Conservation (phyloP, 306 rosid genomes). For the Lathyrus oleraceus region DNA sequence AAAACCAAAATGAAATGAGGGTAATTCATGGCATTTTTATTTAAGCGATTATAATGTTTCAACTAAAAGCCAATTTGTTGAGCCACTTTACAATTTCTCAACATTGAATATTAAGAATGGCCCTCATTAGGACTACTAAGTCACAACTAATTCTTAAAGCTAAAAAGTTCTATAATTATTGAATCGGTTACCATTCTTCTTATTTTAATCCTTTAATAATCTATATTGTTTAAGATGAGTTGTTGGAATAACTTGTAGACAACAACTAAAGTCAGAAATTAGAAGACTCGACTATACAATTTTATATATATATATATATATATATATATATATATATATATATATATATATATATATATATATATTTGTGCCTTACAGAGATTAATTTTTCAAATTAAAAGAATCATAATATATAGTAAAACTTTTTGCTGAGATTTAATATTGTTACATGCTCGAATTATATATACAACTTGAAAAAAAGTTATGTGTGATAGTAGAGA, state of each 20-base stretch:
- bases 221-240: conserved; percentile 33
- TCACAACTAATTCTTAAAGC: conserved; percentile 34
- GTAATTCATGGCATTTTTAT: conserved; percentile 3
- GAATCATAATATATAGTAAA: too few relatives aligned
- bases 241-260: conserved; percentile 25
- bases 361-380: too few relatives aligned
- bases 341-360: too few relatives aligned
- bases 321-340: too few relatives aligned
- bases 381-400: too few relatives aligned
- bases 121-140: conserved; percentile 26
- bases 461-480: too few relatives aligned
- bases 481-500: too few relatives aligned
- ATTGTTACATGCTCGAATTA: too few relatives aligned
- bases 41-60: conserved; percentile 6
- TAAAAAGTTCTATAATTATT: conserved; percentile 4
- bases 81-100: conserved; percentile 44
- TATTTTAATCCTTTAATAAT: conserved; percentile 22
- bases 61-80: conserved; percentile 48
- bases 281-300: conserved; percentile 8
- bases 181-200: conserved; percentile 16
- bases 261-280: conserved; percentile 26
- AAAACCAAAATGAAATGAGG: not conserved
- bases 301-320: too few relatives aligned
- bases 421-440: too few relatives aligned
- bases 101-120: conserved; percentile 29